Conservation (phyloP, 306 rosid species). For the Arachis hypogaea region DNA sequence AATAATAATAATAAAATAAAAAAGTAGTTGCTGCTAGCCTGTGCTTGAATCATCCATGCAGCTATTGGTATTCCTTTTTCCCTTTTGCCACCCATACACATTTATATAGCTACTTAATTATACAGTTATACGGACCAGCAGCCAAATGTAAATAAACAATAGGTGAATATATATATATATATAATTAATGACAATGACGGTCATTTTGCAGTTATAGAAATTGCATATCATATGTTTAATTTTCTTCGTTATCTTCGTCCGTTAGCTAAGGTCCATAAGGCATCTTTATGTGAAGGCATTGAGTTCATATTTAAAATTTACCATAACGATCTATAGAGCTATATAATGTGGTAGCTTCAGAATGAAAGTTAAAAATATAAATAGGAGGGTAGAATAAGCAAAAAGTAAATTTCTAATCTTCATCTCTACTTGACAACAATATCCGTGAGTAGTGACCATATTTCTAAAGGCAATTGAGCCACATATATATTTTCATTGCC, state of each 20-base stretch:
- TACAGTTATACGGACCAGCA: background rate
- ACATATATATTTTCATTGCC: too few relatives aligned
- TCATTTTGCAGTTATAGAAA: conserved; percentile 1
- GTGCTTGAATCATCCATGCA: conserved; percentile 21
- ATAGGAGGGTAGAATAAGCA: too few relatives aligned
- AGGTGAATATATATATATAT: conserved; percentile 11
- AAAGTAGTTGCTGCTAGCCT: conserved; percentile 10
- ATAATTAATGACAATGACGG: background rate
- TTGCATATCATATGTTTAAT: background rate
- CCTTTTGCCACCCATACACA: conserved; percentile 36
- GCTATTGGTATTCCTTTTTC: conserved; percentile 34
- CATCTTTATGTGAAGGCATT: conserved; percentile 11
- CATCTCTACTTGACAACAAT: too few relatives aligned
- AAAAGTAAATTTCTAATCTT: too few relatives aligned
- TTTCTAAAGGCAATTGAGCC: too few relatives aligned
- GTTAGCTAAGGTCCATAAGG: conserved; percentile 8
- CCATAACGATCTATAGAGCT: too few relatives aligned
- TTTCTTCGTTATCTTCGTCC: background rate
- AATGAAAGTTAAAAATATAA: too few relatives aligned
- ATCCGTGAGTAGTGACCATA: too few relatives aligned
- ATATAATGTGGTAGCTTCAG: too few relatives aligned
- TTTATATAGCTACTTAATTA: conserved; percentile 20
- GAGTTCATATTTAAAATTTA: background rate
- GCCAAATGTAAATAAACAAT: conserved; percentile 32
- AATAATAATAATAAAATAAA: background rate